Base-by-base conservation (phyloP, 2,329 filamentous ascomycete species). In the Pezicula rhizophila region DNA sequence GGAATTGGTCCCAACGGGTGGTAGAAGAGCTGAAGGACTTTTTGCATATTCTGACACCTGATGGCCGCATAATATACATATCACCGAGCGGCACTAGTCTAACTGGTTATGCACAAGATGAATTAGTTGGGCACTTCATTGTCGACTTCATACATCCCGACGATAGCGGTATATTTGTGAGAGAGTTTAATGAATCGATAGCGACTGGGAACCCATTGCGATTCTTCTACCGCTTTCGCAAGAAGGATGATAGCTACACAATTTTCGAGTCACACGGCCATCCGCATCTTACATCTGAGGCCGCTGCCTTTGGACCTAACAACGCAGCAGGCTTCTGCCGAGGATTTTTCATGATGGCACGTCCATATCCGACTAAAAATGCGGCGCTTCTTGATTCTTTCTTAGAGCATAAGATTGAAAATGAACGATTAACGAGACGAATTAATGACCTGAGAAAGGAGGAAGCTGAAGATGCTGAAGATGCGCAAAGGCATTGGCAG, bases 401-500 rank as follows among this genome's bases (percentile, higher is more conserved):
- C 61, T 75, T 97, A 25, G 92, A 97, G 66, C 91, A 96, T 71
- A 96, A 96, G 68, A 92, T 96, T 47, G 92, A 96, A 66, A 96
- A 96, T 61, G 90, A 96, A 70, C 81, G 91, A 4, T 69, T 97
- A 43, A 83, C 82, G 60, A 86, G 89, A 59, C 82, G 89, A 39
- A 95, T 97, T 53, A 83, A 85, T 15, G 89, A 95, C 68, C 73
- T 96, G 47, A 88, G 87, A 57, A 78, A 80, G 52, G 92, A 96
- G 66, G 92, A 96, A 66, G 82, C 85, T 49, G 87, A 91, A 47
- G 91, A 95, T 52, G 76, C 77, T 14, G 85, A 87, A 51, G 79
- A 82, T 49, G 78, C 81, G 45, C 78, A 82, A 50, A 74, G 75
- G 53, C 76, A 82, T 40, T 84, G 79, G 73, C 64, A 72, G 38